Conservation (phyloP, 2,329 filamentous ascomycete species). For the Cladosporium sp. region DNA sequence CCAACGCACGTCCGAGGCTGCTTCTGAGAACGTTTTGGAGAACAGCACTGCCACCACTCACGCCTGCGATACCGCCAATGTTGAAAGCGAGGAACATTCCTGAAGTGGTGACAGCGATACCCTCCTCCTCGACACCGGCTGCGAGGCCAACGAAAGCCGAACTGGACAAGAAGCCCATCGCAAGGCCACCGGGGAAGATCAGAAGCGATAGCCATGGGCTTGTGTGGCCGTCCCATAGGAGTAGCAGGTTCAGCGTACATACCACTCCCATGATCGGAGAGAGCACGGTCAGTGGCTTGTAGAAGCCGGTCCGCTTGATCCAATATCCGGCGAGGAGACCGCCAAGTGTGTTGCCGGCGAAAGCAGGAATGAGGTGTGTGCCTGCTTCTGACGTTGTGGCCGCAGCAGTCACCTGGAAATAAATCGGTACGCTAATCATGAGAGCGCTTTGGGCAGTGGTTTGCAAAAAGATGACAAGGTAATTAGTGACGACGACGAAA, state of each 20-base stretch:
- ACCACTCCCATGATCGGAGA: constrained; percentile 52
- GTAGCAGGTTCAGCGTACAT: constrained; percentile 53
- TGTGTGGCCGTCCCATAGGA: constrained; percentile 62
- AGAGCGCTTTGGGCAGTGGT: constrained; percentile 59
- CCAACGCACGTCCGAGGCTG: constrained; percentile 36
- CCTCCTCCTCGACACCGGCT: constrained; percentile 45
- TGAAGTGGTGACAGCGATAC: constrained; percentile 53
- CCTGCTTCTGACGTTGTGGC: constrained; percentile 60
- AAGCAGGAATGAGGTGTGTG: constrained; percentile 65
- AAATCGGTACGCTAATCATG: constrained; percentile 67
- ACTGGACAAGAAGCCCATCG: constrained; percentile 49
- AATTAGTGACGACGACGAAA: constrained; percentile 55
- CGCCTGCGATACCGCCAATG: constrained; percentile 44
- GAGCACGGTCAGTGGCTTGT: constrained; percentile 56
- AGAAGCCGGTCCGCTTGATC: constrained; percentile 61
- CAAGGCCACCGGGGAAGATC: constrained; percentile 59
- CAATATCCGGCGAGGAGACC: constrained; percentile 60
- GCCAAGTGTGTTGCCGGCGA: constrained; percentile 65
- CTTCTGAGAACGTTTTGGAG: constrained; percentile 39
- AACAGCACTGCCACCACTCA: constrained; percentile 42
- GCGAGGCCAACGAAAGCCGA: constrained; percentile 54
- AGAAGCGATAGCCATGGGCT: constrained; percentile 58
- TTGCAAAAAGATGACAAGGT: constrained; percentile 56
- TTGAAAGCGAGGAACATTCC: constrained; percentile 50
- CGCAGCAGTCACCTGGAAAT: constrained; percentile 65